Conservation (phyloP, 257 asterid genomes). For the Solanum corneliomulleri region DNA sequence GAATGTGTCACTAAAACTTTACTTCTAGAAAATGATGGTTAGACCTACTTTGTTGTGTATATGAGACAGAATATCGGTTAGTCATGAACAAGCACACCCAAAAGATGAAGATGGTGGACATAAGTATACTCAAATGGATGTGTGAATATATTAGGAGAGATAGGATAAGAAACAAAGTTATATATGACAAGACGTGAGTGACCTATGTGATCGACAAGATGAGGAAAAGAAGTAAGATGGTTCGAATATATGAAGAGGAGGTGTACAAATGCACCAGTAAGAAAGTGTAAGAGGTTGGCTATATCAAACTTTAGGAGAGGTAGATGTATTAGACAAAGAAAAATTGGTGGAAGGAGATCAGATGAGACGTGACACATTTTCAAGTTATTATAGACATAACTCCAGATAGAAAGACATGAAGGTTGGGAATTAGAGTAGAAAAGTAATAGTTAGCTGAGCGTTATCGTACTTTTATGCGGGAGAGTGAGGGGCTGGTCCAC, state of each 20-base stretch:
- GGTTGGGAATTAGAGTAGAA: background rate
- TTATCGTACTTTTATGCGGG: background rate
- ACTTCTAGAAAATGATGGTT: background rate
- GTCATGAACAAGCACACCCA: background rate
- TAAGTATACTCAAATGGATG: background rate
- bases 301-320: background rate
- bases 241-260: background rate
- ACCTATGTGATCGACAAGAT: background rate
- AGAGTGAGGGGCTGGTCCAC: background rate
- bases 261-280: background rate
- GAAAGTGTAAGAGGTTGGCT: background rate
- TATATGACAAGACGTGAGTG: background rate
- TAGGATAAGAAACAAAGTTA: background rate
- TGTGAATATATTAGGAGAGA: background rate
- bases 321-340: background rate
- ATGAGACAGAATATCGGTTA: background rate
- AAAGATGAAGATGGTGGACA: background rate
- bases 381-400: background rate
- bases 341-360: background rate
- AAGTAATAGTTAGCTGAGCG: background rate
- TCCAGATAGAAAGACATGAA: fast-evolving
- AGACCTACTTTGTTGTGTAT: background rate
- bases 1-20: too few relatives aligned
- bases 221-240: background rate
- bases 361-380: background rate